Base-by-base conservation (phyloP, 768 basidiomycete genomes). In the Mycena haematopus region DNA sequence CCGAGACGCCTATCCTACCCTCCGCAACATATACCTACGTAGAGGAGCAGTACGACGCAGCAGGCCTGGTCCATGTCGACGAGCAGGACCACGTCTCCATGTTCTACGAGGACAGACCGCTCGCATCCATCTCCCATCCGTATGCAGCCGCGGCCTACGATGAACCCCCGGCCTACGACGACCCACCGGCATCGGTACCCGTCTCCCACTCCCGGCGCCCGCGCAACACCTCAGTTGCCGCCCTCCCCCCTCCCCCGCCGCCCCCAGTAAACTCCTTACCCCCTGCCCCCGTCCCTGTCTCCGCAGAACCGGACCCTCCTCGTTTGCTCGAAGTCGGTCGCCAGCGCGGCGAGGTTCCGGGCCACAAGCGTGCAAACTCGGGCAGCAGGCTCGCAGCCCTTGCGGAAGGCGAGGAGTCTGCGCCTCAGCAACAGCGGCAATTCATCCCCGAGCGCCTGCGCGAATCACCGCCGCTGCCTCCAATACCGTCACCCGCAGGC, bases 381-480 rank as follows among this genome's bases (percentile, higher is more conserved):
- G 82, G 78, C 38, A 80, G 79, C 63, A 82, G 82, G 58, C 79
- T 92, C 51, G 83, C 78, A 24, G 80, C 86, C 44, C 76, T 93
- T 60, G 80, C 82, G 61, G 91, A 92, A 71, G 91, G 82, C 57
- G 79, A 77, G 13, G 58, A 63, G 36, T 19, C 36, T 22, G 15
- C 47, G 14, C 47, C 27, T 17, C 47, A 50, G 53, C 36, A 36
- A 17, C 47, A 75, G 47, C 71, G 73, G 42, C 72, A 74, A 27
- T 68, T 71, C 57, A 72, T 74, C 56, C 72, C 79, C 40, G 81
- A 83, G 31, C 82, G 77, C 36, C 76, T 74, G n/a, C 10, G 50
- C 67, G 86, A 87, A 44, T 85, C 85, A 10, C 90, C 84, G 59
- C 91, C 88, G 21, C 77, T 91, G 14, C 90, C 89, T 19, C 88